These are phyloP conservation scores for Penicillium palitans DNA, from an alignment of 2,329 filamentous ascomycete genomes.

Conservation along the genomic window DNA sequence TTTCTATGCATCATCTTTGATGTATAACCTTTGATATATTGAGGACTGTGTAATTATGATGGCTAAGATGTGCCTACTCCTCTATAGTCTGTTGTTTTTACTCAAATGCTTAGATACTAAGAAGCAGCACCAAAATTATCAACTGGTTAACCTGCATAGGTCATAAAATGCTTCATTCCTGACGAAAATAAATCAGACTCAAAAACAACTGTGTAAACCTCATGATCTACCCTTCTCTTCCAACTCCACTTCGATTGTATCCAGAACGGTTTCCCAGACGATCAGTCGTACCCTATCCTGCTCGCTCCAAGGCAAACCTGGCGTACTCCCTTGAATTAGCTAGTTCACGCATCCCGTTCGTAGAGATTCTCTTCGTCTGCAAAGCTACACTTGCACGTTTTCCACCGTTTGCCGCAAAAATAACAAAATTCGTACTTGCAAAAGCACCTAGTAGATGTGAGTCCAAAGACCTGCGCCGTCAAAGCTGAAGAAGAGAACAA, in stretches of 20 bases:
- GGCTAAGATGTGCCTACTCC: not conserved
- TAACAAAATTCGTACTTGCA: slow-evolving; percentile 7
- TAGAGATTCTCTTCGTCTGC: not conserved
- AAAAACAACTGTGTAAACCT: not conserved
- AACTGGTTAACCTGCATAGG: not conserved
- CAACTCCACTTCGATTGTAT: not conserved
- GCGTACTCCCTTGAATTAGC: not conserved
- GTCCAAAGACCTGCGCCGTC: not conserved
- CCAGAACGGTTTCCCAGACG: not conserved
- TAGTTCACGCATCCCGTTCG: not conserved
- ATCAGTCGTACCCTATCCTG: not conserved
- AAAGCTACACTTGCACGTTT: not conserved
- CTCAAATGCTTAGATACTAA: not conserved
- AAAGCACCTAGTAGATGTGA: slow-evolving; percentile 1
- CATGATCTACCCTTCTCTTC: not conserved
- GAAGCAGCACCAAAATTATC: not conserved
- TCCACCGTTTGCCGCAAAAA: not conserved
- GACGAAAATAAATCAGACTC: not conserved
- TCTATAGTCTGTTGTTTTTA: not conserved
- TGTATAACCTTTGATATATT: too few species aligned
- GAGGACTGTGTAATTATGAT: not conserved
- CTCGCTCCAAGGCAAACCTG: not conserved
- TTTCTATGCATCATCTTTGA: too few species aligned
- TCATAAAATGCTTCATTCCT: not conserved
- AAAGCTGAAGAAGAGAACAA: not conserved